Base-by-base conservation (phyloP, 768 basidiomycete genomes). In the Phylloporus arenicola region DNA sequence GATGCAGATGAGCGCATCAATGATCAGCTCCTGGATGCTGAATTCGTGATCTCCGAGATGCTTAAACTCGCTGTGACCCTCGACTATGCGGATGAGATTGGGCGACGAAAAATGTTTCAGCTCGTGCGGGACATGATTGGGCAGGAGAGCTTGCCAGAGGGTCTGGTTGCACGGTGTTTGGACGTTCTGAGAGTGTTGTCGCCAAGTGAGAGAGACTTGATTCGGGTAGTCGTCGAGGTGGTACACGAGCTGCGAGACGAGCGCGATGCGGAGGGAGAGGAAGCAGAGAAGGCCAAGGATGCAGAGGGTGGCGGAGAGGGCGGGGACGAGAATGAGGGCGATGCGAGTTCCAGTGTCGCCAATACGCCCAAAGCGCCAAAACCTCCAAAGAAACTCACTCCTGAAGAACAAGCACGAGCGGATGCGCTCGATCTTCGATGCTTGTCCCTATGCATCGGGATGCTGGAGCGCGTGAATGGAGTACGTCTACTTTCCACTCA, bases 41-140 rank as follows among this genome's bases (percentile, higher is more conserved):
- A 85, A 58, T 83, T 88, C 50, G 70, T 92, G 7, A 74, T 95
- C n/a, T 74, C 80, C 0, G 91, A 97, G 66, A 76, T 97, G 65
- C 76, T 96, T 20, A 79, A 76, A 57, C 70, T 95, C 27, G 88
- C 89, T 0, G 75, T 86, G 3, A 79, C 86, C 53, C 72, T 92
- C 24, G 94, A 97, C 66, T 97, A 94, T 59, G 80, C 84, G 0
- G 95, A 98, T 69, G 92, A 96, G 67, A 88, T 87, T 52, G 94
- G 95, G 4, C 71, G 92, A 52, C 71, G 92, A 51, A 88, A 87
- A 68, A 92, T 93, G 85, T 88, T 88, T 60, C 75, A 80, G 44
- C 82, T 94, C 29, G 82, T 94, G 58, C 82, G 92, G 19, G 82
- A 86, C 43, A 94, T 97, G 89, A 75, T 95, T 14, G 79, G 79